Evolutionary conservation across 805 yeast genomes (phyloP).

Genomic region (Candida peoriensis): DNA sequence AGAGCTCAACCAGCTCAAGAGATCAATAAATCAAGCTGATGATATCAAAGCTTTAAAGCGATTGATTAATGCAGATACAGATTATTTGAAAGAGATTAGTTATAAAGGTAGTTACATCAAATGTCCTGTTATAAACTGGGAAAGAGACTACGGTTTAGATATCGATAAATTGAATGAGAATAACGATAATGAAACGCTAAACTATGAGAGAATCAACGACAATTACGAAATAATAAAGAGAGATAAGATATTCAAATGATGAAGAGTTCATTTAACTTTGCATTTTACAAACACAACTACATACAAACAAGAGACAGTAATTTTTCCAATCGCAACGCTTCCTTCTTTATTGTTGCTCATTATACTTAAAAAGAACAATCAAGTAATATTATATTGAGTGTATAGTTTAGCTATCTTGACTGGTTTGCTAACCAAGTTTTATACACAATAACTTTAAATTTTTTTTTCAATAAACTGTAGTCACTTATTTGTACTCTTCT

Average conservation of each 20-base stretch:
- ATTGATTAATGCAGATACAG: constrained; percentile 11
- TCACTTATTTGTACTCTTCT: constrained; percentile 21
- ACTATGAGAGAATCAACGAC: constrained; percentile 18
- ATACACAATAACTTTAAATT: too few species aligned
- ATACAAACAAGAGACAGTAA: too few species aligned
- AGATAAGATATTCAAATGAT: constrained; percentile 16
- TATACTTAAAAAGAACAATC: background rate
- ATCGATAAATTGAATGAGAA: constrained; percentile 8
- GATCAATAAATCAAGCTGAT: constrained; percentile 11
- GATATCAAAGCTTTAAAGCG: constrained; percentile 14
- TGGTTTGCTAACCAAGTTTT: too few species aligned
- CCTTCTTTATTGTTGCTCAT: too few species aligned
- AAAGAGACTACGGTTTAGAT: constrained; percentile 19
- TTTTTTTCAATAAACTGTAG: too few species aligned
- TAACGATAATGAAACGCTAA: constrained; percentile 6
- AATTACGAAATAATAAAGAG: constrained; percentile 23
- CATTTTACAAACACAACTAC: too few species aligned
- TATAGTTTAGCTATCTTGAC: too few species aligned
- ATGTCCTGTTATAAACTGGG: constrained; percentile 23
- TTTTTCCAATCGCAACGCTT: too few species aligned
- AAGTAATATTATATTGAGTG: too few species aligned
- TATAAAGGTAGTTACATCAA: constrained; percentile 21
- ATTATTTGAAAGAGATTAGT: constrained; percentile 22
- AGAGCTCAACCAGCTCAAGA: constrained; percentile 18
- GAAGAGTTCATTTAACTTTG: too few species aligned